A percentile compares a stretch with the other conserved stretches of the same genome.
Conservation (phyloP, 768 basidiomycete species). For the Suillus tomentosus region DNA sequence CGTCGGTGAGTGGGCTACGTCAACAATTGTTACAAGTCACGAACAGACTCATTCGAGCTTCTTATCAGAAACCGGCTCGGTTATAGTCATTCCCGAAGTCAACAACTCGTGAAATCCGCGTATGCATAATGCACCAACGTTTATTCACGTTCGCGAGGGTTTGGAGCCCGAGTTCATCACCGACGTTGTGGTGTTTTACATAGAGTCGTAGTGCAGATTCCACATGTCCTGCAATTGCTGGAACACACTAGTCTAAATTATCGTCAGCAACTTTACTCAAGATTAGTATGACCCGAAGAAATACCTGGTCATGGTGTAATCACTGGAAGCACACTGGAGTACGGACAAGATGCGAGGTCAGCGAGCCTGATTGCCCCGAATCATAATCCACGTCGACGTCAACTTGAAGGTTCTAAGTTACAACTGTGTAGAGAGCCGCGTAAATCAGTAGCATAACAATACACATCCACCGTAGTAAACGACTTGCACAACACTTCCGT, state of each 20-base stretch:
- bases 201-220: not conserved
- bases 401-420: not conserved
- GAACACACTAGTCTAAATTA: not conserved
- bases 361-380: not conserved
- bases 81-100: not conserved
- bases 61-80: conserved; percentile 1
- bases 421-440: not conserved
- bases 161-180: not conserved
- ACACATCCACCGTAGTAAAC: not conserved
- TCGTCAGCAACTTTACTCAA: not conserved
- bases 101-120: not conserved
- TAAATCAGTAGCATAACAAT: not conserved
- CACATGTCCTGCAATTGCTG: not conserved
- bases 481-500: not conserved
- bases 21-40: not conserved
- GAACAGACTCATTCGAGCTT: not conserved
- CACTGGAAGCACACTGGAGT: not conserved
- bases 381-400: not conserved
- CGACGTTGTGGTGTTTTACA: not conserved
- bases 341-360: not conserved
- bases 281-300: no score
- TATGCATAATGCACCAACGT: not conserved
- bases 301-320: no score
- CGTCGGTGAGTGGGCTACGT: not conserved
- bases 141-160: not conserved